A percentile compares a stretch with the other conserved stretches of the same genome.
These are phyloP conservation scores for Melaleuca alternifolia DNA, from an alignment of 345 rosid genomes.

Conservation along the genomic window DNA sequence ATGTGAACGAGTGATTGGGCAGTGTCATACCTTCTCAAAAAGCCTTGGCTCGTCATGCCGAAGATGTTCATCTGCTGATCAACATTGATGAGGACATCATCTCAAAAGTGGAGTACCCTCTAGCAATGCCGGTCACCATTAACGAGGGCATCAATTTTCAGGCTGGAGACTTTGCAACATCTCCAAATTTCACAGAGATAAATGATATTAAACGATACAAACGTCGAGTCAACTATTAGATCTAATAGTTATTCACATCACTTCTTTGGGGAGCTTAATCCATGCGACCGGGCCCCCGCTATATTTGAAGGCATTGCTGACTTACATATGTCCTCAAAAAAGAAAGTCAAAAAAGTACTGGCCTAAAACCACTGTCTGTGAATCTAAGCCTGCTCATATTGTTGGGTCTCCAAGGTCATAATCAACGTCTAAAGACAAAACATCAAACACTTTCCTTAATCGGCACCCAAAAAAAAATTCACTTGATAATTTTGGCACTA, in stretches of 20 bases:
- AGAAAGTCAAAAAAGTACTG: no score
- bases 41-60: background rate
- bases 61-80: background rate
- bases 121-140: no score
- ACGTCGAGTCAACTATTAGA: background rate
- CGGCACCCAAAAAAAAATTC: accelerated
- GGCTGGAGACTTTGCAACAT: no score
- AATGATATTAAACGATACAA: background rate
- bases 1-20: background rate
- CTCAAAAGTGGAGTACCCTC: no score
- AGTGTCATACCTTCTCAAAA: background rate
- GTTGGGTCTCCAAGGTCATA: no score
- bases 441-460: background rate
- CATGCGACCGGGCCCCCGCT: accelerated
- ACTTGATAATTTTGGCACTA: no score
- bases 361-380: no score
- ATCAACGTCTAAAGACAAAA: background rate
- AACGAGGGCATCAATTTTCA: no score
- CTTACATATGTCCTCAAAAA: background rate
- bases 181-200: no score
- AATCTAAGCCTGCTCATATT: no score
- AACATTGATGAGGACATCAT: no score
- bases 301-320: background rate
- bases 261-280: background rate
- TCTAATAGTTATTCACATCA: background rate